Evolutionary conservation across 2,329 filamentous ascomycete species (phyloP).

Genomic region (Ophiostoma tasmaniense): DNA sequence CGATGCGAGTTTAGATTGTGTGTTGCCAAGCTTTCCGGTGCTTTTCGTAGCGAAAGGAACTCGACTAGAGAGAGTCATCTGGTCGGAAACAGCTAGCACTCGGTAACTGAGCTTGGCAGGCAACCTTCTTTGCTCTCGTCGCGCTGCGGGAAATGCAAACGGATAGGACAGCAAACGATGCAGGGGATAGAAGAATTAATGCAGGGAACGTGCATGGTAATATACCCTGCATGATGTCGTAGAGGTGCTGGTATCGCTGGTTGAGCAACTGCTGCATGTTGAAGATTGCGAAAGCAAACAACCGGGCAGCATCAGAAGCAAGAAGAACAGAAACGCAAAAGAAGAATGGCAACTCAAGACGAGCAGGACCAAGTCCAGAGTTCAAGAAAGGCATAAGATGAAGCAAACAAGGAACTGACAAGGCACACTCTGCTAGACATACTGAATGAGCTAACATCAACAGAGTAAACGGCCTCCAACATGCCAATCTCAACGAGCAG

Average conservation of each 20-base stretch:
- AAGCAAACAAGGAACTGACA: neutral
- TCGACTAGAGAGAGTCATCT: neutral
- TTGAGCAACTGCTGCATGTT: neutral
- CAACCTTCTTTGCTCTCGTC: neutral
- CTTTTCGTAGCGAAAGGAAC: neutral
- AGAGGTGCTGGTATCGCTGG: neutral
- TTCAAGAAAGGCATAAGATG: neutral
- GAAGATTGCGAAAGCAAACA: fast-evolving
- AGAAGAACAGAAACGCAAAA: neutral
- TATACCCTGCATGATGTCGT: neutral
- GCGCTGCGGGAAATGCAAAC: neutral
- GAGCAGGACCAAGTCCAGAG: too few species aligned
- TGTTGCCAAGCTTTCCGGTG: neutral
- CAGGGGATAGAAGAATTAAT: neutral
- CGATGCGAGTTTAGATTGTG: neutral
- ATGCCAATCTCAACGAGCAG: neutral
- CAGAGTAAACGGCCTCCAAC: neutral
- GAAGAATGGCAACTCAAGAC: neutral
- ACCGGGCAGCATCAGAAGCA: neutral
- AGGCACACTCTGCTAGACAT: neutral
- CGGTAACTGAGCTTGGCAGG: neutral
- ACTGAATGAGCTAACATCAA: neutral
- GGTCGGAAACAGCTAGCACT: neutral
- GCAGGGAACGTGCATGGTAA: neutral
- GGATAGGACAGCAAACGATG: neutral